phyloP scores from a whole-genome alignment of 768 basidiomycete genomes.

The Kwoniella bestiolae region DNA sequence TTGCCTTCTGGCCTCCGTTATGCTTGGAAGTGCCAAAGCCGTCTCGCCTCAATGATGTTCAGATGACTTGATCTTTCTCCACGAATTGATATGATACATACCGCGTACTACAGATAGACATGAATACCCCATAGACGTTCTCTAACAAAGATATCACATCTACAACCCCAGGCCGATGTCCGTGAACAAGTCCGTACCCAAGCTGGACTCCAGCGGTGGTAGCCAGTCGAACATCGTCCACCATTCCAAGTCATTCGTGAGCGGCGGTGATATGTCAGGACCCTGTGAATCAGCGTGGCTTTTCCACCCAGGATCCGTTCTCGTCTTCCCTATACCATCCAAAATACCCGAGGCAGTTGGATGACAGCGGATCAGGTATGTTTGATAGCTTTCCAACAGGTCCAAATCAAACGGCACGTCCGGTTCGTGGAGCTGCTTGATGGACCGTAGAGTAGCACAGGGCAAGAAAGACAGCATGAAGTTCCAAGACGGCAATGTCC shows the following conservation, averaged over 20 bases:
- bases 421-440: neutral
- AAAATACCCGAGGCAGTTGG: neutral
- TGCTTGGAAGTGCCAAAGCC: conserved; percentile 24
- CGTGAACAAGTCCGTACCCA: neutral
- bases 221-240: neutral
- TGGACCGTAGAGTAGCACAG: neutral
- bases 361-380: neutral
- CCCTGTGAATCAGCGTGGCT: neutral
- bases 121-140: neutral
- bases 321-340: neutral
- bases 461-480: conserved; percentile 1
- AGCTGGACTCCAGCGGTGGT: neutral
- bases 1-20: conserved; percentile 68
- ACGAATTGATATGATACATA: too few species aligned
- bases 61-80: neutral
- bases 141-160: neutral
- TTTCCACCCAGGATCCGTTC: neutral
- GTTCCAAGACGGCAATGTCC: neutral
- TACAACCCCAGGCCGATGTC: neutral
- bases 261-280: neutral
- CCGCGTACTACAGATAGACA: neutral
- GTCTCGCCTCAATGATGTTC: neutral
- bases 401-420: neutral
- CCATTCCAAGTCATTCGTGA: neutral
- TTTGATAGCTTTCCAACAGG: neutral